Conservation (phyloP, 805 yeast species). For the Metschnikowia rubicola region DNA sequence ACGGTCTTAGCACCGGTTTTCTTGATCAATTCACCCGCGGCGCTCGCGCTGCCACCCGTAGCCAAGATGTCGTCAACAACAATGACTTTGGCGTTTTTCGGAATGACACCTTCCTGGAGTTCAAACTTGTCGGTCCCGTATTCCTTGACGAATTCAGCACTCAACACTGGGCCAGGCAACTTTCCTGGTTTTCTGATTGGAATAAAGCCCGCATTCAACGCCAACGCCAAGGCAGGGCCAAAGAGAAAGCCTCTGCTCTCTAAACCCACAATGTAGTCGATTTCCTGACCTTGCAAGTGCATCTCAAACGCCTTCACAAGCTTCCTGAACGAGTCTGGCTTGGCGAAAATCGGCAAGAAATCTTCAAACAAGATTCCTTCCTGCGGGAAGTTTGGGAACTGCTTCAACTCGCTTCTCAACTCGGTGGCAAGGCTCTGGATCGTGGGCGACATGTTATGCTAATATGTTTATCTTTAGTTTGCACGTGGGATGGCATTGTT, state of each 20-base stretch:
- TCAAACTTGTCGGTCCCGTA: conserved; percentile 90
- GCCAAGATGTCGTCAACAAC: conserved; percentile 96
- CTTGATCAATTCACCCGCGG: conserved; percentile 81
- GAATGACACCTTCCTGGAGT: conserved; percentile 79
- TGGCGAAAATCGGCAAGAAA: conserved; percentile 87
- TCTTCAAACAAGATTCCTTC: conserved; percentile 95
- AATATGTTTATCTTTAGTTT: neutral
- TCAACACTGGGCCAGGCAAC: conserved; percentile 78
- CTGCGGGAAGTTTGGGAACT: conserved; percentile 90
- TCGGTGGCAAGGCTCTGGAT: conserved; percentile 35
- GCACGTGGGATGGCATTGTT: neutral
- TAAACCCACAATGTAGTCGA: conserved; percentile 89
- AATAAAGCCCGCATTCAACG: conserved; percentile 83
- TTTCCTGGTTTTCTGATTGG: conserved; percentile 96
- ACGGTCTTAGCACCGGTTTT: conserved; percentile 66
- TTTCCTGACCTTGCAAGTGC: conserved; percentile 61
- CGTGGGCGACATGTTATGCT: conserved; percentile 17
- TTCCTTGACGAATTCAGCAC: conserved; percentile 81
- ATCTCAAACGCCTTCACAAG: conserved; percentile 75
- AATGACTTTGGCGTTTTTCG: conserved; percentile 74
- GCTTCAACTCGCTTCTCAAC: conserved; percentile 41
- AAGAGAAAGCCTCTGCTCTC: conserved; percentile 97
- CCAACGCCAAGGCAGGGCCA: conserved; percentile 93
- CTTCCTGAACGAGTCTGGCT: conserved; percentile 76
- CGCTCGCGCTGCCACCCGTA: conserved; percentile 94